Percentiles rank a stretch among this genome's conserved stretches.
phyloP scores from a whole-genome alignment of 371 early-diverging fungal genomes.

The Ecytonucleospora hepatopenaei region DNA sequence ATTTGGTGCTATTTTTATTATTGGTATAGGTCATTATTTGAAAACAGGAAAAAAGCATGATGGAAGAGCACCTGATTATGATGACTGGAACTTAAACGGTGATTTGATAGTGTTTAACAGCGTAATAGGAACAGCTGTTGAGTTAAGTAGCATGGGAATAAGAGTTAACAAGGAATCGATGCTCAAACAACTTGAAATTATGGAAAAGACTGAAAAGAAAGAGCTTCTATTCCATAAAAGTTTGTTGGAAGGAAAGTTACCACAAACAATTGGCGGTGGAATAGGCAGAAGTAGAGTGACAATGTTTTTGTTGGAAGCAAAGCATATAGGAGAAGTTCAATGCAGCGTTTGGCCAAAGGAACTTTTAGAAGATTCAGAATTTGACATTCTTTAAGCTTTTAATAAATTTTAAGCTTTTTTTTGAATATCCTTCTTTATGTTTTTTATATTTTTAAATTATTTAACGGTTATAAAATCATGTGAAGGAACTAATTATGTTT shows the following conservation, averaged over 20 bases:
- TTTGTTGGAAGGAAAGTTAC: slow-evolving; percentile 17
- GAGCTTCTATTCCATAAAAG: slow-evolving; percentile 9
- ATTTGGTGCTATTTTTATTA: slow-evolving; percentile 35
- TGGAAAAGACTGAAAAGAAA: not conserved
- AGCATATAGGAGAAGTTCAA: slow-evolving; percentile 44
- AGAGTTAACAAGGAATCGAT: slow-evolving; percentile 28
- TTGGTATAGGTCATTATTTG: slow-evolving; percentile 26
- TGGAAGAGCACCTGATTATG: slow-evolving; percentile 46
- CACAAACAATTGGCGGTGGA: slow-evolving; percentile 43
- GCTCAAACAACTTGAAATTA: slow-evolving; percentile 19
- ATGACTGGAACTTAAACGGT: slow-evolving; percentile 48
- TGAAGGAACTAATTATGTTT: too few relatives aligned
- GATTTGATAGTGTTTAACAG: slow-evolving; percentile 33
- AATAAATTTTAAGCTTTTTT: too few relatives aligned
- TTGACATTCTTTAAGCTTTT: too few relatives aligned
- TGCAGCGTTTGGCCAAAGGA: slow-evolving; percentile 14
- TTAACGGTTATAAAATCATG: too few relatives aligned
- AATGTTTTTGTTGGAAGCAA: slow-evolving; percentile 42
- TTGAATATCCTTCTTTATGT: too few relatives aligned
- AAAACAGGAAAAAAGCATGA: slow-evolving; percentile 32
- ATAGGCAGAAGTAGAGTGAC: slow-evolving; percentile 38
- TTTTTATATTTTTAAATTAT: too few relatives aligned
- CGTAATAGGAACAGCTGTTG: slow-evolving; percentile 19
- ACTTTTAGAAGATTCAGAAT: not conserved
- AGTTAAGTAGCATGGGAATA: slow-evolving; percentile 45